These are phyloP conservation scores for Ramaria rubella DNA, from an alignment of 768 basidiomycete genomes.

Conservation along the genomic window DNA sequence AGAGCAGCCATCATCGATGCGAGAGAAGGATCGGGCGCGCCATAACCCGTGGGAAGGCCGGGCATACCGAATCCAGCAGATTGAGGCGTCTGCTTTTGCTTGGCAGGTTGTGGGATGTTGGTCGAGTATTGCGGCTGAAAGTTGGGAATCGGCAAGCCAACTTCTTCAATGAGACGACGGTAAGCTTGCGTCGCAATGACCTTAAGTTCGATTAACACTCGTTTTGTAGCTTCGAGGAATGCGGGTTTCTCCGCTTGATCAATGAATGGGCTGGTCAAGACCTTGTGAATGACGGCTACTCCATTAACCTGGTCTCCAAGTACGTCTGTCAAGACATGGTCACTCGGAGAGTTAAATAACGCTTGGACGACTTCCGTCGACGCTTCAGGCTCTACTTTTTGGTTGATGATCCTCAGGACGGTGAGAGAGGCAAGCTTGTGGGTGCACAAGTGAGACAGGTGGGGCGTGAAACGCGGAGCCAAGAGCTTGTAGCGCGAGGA, in stretches of 20 bases:
- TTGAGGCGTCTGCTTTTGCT: slow-evolving; percentile 52
- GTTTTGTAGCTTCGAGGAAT: slow-evolving; percentile 82
- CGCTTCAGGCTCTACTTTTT: slow-evolving; percentile 88
- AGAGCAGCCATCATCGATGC: slow-evolving; percentile 91
- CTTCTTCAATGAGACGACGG: slow-evolving; percentile 88
- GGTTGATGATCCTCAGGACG: slow-evolving; percentile 92
- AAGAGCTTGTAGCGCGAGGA: slow-evolving; percentile 92
- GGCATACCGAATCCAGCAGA: slow-evolving; percentile 54
- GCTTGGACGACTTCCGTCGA: slow-evolving; percentile 82
- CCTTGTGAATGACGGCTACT: slow-evolving; percentile 87
- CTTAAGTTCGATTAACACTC: slow-evolving; percentile 84
- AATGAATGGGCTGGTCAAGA: slow-evolving; percentile 81
- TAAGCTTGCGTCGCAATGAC: slow-evolving; percentile 94
- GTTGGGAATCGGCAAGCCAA: slow-evolving; percentile 84
- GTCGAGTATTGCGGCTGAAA: slow-evolving; percentile 72
- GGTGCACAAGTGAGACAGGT: slow-evolving; percentile 93
- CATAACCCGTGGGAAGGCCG: slow-evolving; percentile 72
- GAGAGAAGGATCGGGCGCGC: slow-evolving; percentile 75
- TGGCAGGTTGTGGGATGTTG: slow-evolving; percentile 47
- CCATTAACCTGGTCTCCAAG: slow-evolving; percentile 96
- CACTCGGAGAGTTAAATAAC: slow-evolving; percentile 82
- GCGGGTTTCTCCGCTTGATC: slow-evolving; percentile 59
- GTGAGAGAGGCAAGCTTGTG: slow-evolving; percentile 96
- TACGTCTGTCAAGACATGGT: slow-evolving; percentile 90
- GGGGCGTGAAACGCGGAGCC: slow-evolving; percentile 93